Evolutionary conservation across 2,329 filamentous ascomycete genomes (phyloP).

Genomic region (Diatrype stigma): DNA sequence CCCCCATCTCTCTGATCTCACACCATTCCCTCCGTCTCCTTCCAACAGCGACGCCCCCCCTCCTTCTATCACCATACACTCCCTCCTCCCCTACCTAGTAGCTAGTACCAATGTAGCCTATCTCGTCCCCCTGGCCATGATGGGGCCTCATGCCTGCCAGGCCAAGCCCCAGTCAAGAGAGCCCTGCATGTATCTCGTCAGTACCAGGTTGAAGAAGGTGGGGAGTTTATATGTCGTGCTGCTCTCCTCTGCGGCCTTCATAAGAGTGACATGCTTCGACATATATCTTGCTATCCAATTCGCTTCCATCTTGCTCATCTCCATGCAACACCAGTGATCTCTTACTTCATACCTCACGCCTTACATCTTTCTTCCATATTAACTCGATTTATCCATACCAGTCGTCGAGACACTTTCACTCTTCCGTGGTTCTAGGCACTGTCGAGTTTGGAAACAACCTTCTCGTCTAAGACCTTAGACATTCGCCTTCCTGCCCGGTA

Average conservation of each 20-base stretch:
- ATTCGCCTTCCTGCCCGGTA: constrained; percentile 15
- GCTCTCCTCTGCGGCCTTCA: constrained; percentile 9
- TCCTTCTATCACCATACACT: not conserved
- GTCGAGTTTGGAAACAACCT: constrained; percentile 21
- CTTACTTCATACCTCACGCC: constrained; percentile 26
- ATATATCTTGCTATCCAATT: constrained; percentile 30
- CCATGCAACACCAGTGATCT: constrained; percentile 30
- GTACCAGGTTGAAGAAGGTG: constrained; percentile 15
- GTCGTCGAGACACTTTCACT: constrained; percentile 30
- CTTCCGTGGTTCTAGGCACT: constrained; percentile 23
- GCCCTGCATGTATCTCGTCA: constrained; percentile 16
- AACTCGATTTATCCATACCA: constrained; percentile 39
- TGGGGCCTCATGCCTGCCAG: not conserved
- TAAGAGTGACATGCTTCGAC: constrained; percentile 25
- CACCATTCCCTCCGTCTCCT: not conserved
- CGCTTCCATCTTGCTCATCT: constrained; percentile 27
- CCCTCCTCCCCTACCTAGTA: too few relatives aligned
- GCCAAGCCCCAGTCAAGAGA: constrained; percentile 2
- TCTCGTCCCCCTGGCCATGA: not conserved
- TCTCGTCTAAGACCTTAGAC: constrained; percentile 17
- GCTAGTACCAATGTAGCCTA: not conserved
- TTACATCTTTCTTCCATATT: constrained; percentile 35
- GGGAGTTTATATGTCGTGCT: constrained; percentile 6
- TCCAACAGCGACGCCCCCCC: not conserved
- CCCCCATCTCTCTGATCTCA: not conserved